A percentile compares a stretch with the other conserved stretches of the same genome.
phyloP scores from a whole-genome alignment of 208 protist genomes.

The Trypanosoma lewisi region DNA sequence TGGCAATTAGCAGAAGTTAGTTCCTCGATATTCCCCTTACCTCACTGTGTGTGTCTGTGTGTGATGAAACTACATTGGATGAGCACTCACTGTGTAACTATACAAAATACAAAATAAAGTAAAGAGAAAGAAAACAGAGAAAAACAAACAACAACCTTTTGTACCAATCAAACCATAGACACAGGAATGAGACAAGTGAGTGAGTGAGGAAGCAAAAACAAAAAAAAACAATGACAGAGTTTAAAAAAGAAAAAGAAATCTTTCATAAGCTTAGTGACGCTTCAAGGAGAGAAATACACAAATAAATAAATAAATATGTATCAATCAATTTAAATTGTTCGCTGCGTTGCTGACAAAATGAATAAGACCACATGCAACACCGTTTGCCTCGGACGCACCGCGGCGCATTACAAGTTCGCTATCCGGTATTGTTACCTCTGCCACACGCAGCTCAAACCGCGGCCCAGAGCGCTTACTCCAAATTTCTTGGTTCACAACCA shows the following conservation, averaged over 20 bases:
- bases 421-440: constrained; percentile 77
- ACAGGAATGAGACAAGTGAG: not conserved
- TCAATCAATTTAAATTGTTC: not conserved
- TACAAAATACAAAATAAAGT: not conserved
- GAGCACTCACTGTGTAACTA: too few species aligned
- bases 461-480: constrained; percentile 61
- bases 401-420: constrained; percentile 42
- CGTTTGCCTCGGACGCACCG: constrained; percentile 55
- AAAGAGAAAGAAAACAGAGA: not conserved
- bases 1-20: constrained; percentile 30
- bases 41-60: not conserved
- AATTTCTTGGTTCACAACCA: constrained; percentile 81
- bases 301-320: constrained; percentile 12
- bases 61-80: too few species aligned
- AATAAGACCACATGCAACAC: constrained; percentile 69
- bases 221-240: constrained; percentile 11
- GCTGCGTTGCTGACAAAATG: constrained; percentile 49
- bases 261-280: too few species aligned
- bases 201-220: constrained; percentile 17
- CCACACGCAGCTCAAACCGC: constrained; percentile 73
- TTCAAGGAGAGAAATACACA: constrained; percentile 20
- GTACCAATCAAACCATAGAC: not conserved
- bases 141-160: not conserved
- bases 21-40: not conserved
- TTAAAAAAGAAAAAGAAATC: constrained; percentile 6